Percentiles rank a stretch among this genome's conserved stretches.
These are phyloP conservation scores for Pseudocercospora fijiensis DNA, from an alignment of 2,329 filamentous ascomycete species.

Conservation along the genomic window DNA sequence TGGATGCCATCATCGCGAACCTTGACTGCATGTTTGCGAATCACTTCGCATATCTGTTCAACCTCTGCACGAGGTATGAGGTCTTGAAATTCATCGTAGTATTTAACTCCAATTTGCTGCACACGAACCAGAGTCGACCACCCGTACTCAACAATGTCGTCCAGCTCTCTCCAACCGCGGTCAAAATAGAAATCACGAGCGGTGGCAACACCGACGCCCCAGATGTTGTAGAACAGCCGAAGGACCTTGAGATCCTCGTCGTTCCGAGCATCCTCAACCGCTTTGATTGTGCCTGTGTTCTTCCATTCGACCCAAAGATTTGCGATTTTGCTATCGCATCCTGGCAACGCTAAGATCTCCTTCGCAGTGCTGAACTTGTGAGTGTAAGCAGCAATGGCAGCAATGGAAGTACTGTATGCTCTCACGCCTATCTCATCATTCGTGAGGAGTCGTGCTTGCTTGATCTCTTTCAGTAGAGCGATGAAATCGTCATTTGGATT, in stretches of 20 bases:
- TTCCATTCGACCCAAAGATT: constrained; percentile 75
- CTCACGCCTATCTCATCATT: constrained; percentile 77
- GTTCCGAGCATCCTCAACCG: constrained; percentile 62
- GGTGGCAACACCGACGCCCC: constrained; percentile 83
- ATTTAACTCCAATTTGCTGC: constrained; percentile 93
- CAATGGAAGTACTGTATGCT: constrained; percentile 85
- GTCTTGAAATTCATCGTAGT: constrained; percentile 77
- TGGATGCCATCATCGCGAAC: constrained; percentile 58
- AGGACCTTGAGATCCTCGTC: constrained; percentile 66
- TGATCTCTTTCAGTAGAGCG: constrained; percentile 69
- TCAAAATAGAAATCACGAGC: constrained; percentile 77
- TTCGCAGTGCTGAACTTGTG: constrained; percentile 49
- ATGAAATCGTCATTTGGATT: constrained; percentile 76
- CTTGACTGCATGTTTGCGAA: constrained; percentile 66
- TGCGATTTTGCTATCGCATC: constrained; percentile 78
- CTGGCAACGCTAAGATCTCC: constrained; percentile 61
- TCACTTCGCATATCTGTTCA: constrained; percentile 62
- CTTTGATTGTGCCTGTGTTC: constrained; percentile 56
- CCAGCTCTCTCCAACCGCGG: constrained; percentile 75
- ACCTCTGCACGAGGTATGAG: constrained; percentile 73
- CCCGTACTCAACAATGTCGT: constrained; percentile 80
- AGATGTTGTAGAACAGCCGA: constrained; percentile 75
- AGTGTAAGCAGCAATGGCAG: constrained; percentile 79
- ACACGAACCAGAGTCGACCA: constrained; percentile 74
- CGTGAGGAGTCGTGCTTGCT: constrained; percentile 66